These are phyloP conservation scores for Triticum turgidum DNA, from an alignment of 176 grass and related monocot genomes.

Conservation along the genomic window DNA sequence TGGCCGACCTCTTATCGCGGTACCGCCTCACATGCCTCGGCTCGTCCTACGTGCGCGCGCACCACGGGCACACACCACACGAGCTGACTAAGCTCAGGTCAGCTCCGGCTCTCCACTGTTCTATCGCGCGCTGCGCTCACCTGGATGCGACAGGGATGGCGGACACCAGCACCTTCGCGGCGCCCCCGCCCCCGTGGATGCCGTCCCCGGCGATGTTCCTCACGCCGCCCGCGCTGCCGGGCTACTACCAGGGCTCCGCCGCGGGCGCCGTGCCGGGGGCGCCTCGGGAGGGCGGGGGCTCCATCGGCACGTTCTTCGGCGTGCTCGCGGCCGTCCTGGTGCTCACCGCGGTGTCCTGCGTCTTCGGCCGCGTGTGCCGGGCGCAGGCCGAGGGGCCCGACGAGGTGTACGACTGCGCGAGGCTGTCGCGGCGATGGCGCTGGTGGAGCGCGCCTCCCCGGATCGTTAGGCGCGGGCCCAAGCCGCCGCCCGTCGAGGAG, in stretches of 20 bases:
- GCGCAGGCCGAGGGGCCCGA: conserved; percentile 51
- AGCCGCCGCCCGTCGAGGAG: conserved; percentile 25
- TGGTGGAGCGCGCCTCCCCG: conserved; percentile 30
- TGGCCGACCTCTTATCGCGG: conserved; percentile 1
- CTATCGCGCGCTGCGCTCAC: neutral
- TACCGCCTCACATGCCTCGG: neutral
- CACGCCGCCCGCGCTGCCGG: conserved; percentile 45
- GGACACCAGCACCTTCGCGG: conserved; percentile 11
- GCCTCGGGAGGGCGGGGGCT: conserved; percentile 30
- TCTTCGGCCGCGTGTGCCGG: conserved; percentile 67
- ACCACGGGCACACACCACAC: neutral
- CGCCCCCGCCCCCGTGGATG: conserved; percentile 30
- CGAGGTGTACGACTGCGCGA: conserved; percentile 62
- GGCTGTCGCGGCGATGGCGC: conserved; percentile 42
- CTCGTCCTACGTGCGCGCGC: neutral
- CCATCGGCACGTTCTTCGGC: conserved; percentile 69
- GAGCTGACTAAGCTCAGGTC: neutral
- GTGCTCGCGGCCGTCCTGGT: conserved; percentile 68
- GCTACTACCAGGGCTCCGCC: conserved; percentile 37
- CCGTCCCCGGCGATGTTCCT: conserved; percentile 13
- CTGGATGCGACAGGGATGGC: conserved; percentile 44
- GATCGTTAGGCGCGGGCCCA: conserved; percentile 37
- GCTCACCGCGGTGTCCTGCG: conserved; percentile 70
- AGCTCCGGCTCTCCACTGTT: neutral
- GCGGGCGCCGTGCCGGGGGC: neutral